Base-by-base conservation (phyloP, 129 eudicot genomes). In the Chrysanthemum seticuspe region DNA sequence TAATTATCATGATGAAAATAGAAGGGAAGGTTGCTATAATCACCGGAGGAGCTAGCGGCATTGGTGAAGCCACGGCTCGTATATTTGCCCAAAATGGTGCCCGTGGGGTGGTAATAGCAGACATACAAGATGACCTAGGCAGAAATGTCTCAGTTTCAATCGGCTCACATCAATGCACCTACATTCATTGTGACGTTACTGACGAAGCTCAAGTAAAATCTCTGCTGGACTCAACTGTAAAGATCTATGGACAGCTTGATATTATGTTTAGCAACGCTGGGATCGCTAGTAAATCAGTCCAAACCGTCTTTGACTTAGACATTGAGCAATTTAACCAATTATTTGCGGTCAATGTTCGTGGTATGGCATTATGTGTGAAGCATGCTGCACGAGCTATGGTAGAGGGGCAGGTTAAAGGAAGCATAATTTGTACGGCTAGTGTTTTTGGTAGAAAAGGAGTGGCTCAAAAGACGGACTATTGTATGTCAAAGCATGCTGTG, bases 21-120 rank as follows among this genome's bases (percentile, higher is more conserved):
- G 27, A 64, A 15, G 69, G 69, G 16, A 64, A 64, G 14, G 69
- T 64, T 6, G 69, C 69, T 16, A 64, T 64, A 40, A 40, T 64
- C 53, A 64, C 69, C 69, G 69, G 69, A 2, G 69, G 69, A 64
- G 69, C 69, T 34, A 64, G 69, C 27, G 69, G 69, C 13, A 64
- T 64, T 6, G 69, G 69, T 3, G 53, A 34, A 64, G 49, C 69
- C 69, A 64, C 69, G 2, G 53, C 69, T 34, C 69, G 9, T 64
- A n/a, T 64, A 64, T 64, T 64, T 6, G n/a, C 69, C 51, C 40
- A 36, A 31, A 19, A 64, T 8, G 69, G 53, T 1, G 69, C 69
- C 13, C 8, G 14, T 0, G 51, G 13, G 2, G 69, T 64, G 53
- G 53, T 65, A 50, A 64, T 64, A 13, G 69, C 69, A 3, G 69